Evolutionary conservation across 805 yeast genomes (phyloP).

Genomic region (Teunomyces barrocoloradensis): DNA sequence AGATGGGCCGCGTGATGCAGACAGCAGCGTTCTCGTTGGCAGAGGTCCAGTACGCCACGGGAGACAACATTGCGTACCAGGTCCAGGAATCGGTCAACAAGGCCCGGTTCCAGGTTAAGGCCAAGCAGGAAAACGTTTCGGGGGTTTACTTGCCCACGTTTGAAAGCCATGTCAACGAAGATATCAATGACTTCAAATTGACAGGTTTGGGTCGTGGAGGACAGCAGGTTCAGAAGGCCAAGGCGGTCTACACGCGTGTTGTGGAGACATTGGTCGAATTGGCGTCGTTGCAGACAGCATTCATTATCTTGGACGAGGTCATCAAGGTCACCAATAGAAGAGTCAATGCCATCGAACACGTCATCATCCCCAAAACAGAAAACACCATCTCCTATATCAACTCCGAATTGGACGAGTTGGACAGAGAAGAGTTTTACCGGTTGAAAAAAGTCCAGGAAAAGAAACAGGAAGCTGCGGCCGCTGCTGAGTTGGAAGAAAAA

Average conservation of each 20-base stretch:
- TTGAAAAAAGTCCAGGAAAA: constrained; percentile 94
- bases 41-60: constrained; percentile 96
- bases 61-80: constrained; percentile 92
- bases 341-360: constrained; percentile 98
- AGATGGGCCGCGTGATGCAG: constrained; percentile 98
- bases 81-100: constrained; percentile 90
- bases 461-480: constrained; percentile 78
- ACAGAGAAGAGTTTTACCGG: constrained; percentile 96
- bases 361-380: constrained; percentile 95
- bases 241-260: constrained; percentile 87
- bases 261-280: constrained; percentile 96
- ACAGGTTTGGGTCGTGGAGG: constrained; percentile 99
- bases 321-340: constrained; percentile 97
- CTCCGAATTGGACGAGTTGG: constrained; percentile 94
- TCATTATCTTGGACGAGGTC: constrained; percentile 93
- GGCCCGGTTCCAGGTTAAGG: constrained; percentile 87
- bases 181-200: constrained; percentile 89
- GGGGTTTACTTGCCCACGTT: constrained; percentile 95
- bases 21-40: constrained; percentile 97
- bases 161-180: constrained; percentile 78
- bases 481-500: constrained; percentile 54
- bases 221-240: constrained; percentile 94
- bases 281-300: constrained; percentile 95
- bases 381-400: constrained; percentile 89
- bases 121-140: constrained; percentile 93